Percentiles rank a stretch among this genome's conserved stretches.
phyloP scores from a whole-genome alignment of 2,329 filamentous ascomycete species.

The Cytospora piceicola region DNA sequence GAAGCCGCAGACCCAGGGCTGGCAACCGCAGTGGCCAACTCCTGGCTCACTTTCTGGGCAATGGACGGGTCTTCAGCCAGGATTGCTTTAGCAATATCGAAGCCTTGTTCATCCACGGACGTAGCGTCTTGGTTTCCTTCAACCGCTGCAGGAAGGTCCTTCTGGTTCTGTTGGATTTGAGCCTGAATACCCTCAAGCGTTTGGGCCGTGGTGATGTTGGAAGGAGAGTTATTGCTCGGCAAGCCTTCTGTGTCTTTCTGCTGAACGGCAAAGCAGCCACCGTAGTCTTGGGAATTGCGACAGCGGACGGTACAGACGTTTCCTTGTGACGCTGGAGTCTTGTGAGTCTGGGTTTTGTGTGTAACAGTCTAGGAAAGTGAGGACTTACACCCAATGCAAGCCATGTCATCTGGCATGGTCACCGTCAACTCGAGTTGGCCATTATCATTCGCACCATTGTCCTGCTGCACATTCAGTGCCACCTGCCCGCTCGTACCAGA shows the following conservation, averaged over 20 bases:
- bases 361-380: background rate
- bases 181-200: slow-evolving; percentile 47
- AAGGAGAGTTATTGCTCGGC: slow-evolving; percentile 42
- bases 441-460: slow-evolving; percentile 55
- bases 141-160: slow-evolving; percentile 52
- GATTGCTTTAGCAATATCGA: slow-evolving; percentile 25
- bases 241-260: slow-evolving; percentile 50
- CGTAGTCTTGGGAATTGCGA: slow-evolving; percentile 55
- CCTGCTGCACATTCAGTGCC: slow-evolving; percentile 46
- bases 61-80: slow-evolving; percentile 20
- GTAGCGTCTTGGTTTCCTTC: slow-evolving; percentile 47
- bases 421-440: slow-evolving; percentile 50
- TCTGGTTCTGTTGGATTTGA: slow-evolving; percentile 54
- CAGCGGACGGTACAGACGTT: slow-evolving; percentile 60
- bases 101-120: slow-evolving; percentile 33
- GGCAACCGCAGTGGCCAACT: slow-evolving; percentile 10
- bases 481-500: slow-evolving; percentile 49
- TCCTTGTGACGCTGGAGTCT: slow-evolving; percentile 52
- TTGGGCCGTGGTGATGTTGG: slow-evolving; percentile 49
- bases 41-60: background rate
- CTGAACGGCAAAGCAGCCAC: slow-evolving; percentile 58
- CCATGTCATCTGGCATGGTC: slow-evolving; percentile 50
- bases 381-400: slow-evolving; percentile 52
- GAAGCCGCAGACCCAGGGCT: background rate
- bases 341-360: background rate